Conservation (phyloP, 2,329 filamentous ascomycete species). For the Colletotrichum sp. region DNA sequence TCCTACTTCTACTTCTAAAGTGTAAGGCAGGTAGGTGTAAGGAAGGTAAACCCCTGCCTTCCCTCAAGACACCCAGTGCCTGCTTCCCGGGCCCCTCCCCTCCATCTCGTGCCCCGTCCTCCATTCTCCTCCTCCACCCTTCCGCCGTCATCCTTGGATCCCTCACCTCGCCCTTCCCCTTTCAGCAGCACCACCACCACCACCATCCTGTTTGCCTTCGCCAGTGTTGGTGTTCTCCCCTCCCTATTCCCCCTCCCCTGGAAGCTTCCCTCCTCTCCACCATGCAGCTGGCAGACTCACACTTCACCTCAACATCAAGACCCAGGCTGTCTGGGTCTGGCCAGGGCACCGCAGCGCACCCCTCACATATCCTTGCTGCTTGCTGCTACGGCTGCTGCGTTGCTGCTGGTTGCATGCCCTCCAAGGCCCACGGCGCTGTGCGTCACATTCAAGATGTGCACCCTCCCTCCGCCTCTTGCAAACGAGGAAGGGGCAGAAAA, state of each 20-base stretch:
- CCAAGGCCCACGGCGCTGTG: background rate
- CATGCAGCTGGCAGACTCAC: background rate
- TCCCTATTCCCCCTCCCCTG: background rate
- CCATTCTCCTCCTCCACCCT: background rate
- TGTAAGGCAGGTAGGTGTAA: background rate
- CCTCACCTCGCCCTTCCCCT: background rate
- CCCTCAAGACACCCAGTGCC: background rate
- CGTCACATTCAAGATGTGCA: conserved; percentile 13
- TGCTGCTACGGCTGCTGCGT: background rate
- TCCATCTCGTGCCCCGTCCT: background rate
- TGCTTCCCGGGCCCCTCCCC: conserved; percentile 1
- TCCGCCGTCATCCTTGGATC: background rate
- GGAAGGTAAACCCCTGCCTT: background rate
- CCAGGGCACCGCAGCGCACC: background rate
- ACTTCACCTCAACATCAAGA: background rate
- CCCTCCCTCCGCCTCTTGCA: background rate
- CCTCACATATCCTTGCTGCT: background rate
- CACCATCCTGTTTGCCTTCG: background rate
- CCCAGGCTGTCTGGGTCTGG: background rate
- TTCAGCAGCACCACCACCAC: background rate
- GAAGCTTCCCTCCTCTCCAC: background rate
- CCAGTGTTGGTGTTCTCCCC: background rate
- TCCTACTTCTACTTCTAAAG: background rate
- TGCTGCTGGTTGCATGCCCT: background rate
- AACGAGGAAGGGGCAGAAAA: background rate